phyloP scores from a whole-genome alignment of 805 yeast species.

The Lipomyces kockii region DNA sequence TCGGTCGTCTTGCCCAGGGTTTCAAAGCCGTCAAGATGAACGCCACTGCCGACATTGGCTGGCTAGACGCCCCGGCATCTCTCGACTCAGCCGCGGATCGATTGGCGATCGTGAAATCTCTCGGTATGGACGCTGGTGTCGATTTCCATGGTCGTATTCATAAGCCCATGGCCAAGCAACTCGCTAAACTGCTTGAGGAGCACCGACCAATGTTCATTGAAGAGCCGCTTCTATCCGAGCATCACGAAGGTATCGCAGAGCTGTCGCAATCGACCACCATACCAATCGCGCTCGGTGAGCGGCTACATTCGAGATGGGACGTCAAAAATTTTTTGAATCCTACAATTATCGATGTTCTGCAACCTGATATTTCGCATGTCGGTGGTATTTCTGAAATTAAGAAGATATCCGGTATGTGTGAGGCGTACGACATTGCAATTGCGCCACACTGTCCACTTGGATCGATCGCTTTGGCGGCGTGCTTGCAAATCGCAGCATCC shows the following conservation, averaged over 20 bases:
- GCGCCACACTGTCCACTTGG: constrained; percentile 46
- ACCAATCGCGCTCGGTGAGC: constrained; percentile 44
- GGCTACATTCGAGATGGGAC: constrained; percentile 41
- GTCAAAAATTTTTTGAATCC: constrained; percentile 40
- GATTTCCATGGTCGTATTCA: constrained; percentile 46
- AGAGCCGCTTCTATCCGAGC: constrained; percentile 43
- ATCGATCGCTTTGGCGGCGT: constrained; percentile 43
- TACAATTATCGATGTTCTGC: constrained; percentile 41
- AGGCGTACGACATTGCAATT: constrained; percentile 42
- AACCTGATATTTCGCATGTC: constrained; percentile 43
- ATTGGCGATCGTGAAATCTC: constrained; percentile 37
- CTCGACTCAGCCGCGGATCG: constrained; percentile 43
- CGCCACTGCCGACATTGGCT: constrained; percentile 42
- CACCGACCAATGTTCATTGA: constrained; percentile 42
- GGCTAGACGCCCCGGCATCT: constrained; percentile 41
- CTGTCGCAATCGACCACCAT: constrained; percentile 38
- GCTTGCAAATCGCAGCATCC: constrained; percentile 40
- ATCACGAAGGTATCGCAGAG: constrained; percentile 39
- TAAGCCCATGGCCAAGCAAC: constrained; percentile 44
- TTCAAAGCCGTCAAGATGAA: constrained; percentile 46
- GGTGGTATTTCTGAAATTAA: constrained; percentile 44
- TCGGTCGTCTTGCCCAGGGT: constrained; percentile 42
- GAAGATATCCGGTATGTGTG: constrained; percentile 42
- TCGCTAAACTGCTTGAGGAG: constrained; percentile 41
- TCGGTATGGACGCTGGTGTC: constrained; percentile 43